Base-by-base conservation (phyloP, 805 yeast genomes). In the Saccharomycopsis olivae region DNA sequence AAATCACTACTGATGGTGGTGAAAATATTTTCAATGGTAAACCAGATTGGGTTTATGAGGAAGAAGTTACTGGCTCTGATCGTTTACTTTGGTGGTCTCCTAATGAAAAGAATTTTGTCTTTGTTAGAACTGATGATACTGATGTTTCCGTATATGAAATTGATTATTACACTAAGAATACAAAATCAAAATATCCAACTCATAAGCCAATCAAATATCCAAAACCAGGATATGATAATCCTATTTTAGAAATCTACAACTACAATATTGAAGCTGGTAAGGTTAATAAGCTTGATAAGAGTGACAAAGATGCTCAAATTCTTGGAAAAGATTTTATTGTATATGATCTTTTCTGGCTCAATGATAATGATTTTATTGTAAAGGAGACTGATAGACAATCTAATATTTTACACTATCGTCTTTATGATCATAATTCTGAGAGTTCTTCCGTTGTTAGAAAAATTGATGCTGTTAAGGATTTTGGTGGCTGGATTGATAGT, bases 1-100 rank as follows among this genome's bases (percentile, higher is more conserved):
- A 75, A 47, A 59, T 83, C 11, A 82, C 96, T 0, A 44, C 46
- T 30, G 92, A 82, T 52, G 95, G 95, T 13, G 75, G 77, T 25
- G 68, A 64, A 1, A 68, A 73, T 47, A 64, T 84, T 5, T 85
- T 86, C 59, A 81, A 87, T 54, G 96, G 95, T 2, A 78, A 78
- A 46, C 94, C 95, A 0, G 95, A 86, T 54, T 86, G 96, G 96
- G 94, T 85, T 5, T 86, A 86, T 50, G 96, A 87, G 53, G 96
- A 86, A 50, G 96, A 86, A 57, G 92, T 86, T 1, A 68, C 82
- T 39, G 75, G 73, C 27, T 69, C 73, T 18, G 86, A 78, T 50
- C 59, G 68, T 17, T 84, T 88, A 1, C 49, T 85, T 35, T 86
- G 94, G 94, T 87, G 95, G 95, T 79, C 94, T 4, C 84, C 84